phyloP scores from a whole-genome alignment of 768 basidiomycete species.

The Lactarius psammicola region DNA sequence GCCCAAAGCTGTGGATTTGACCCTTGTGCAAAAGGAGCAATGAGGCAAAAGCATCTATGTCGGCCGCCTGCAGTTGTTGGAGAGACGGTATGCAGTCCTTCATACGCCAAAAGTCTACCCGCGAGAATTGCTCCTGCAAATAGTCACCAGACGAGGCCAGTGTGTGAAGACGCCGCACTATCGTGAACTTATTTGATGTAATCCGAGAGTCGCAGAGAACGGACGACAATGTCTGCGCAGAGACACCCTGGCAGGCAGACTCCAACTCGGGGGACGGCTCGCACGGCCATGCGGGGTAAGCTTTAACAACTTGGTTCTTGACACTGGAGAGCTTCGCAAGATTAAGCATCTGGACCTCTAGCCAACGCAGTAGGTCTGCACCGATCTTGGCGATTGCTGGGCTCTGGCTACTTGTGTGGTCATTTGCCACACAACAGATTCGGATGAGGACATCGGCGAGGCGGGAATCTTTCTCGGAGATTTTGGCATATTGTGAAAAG shows the following conservation, averaged over 20 bases:
- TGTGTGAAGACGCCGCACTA: conserved; percentile 64
- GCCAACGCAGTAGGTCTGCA: conserved; percentile 56
- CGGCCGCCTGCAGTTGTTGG: conserved; percentile 57
- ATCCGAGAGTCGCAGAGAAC: conserved; percentile 60
- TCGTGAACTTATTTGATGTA: conserved; percentile 71
- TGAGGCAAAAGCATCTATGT: conserved; percentile 69
- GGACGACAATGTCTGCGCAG: conserved; percentile 47
- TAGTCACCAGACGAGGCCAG: conserved; percentile 43
- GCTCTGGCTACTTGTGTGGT: conserved; percentile 44
- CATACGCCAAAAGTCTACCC: conserved; percentile 77
- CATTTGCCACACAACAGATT: conserved; percentile 60
- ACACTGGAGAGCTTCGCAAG: conserved; percentile 44
- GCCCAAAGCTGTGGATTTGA: conserved; percentile 57
- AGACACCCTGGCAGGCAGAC: conserved; percentile 46
- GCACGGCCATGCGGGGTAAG: conserved; percentile 76
- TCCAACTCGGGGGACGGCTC: conserved; percentile 50
- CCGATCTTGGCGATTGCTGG: conserved; percentile 39
- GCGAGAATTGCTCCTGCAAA: conserved; percentile 47
- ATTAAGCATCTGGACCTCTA: conserved; percentile 51
- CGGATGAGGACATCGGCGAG: conserved; percentile 68
- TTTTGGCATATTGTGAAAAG: conserved; percentile 50
- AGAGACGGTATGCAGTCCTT: conserved; percentile 68
- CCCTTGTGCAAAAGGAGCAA: conserved; percentile 61
- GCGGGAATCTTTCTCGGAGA: conserved; percentile 45
- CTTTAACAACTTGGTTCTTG: conserved; percentile 47